These are phyloP conservation scores for Candida broadrunensis DNA, from an alignment of 805 yeast species.

Conservation along the genomic window DNA sequence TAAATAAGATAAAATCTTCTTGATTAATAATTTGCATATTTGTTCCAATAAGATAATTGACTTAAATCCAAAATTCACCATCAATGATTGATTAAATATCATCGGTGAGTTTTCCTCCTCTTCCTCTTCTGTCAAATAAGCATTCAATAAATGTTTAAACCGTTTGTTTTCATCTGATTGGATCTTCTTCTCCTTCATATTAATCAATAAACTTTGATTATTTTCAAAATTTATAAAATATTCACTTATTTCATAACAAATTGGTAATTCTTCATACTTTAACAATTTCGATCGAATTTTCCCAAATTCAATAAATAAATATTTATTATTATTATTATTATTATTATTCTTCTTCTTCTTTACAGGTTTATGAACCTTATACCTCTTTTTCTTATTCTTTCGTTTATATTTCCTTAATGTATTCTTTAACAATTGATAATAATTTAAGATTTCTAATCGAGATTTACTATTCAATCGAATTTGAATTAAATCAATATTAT, in stretches of 20 bases:
- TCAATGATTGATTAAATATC: not conserved
- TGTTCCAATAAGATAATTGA: conserved; percentile 18
- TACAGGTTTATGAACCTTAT: too few relatives aligned
- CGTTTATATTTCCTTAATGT: conserved; percentile 23
- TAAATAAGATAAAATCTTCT: conserved; percentile 6
- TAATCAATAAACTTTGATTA: conserved; percentile 23
- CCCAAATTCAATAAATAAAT: too few relatives aligned
- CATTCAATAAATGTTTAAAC: not conserved
- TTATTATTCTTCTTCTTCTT: not conserved
- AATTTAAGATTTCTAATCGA: conserved; percentile 40
- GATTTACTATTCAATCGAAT: conserved; percentile 40
- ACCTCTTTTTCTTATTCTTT: not conserved
- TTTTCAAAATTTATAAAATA: conserved; percentile 45
- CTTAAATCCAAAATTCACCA: not conserved
- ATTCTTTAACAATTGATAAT: conserved; percentile 36
- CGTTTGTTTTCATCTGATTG: conserved; percentile 8
- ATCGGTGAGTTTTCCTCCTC: not conserved
- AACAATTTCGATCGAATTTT: conserved; percentile 14
- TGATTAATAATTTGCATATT: conserved; percentile 11
- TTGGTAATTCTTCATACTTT: conserved; percentile 46
- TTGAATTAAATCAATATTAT: conserved; percentile 39
- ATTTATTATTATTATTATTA: not conserved
- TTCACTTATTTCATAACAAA: conserved; percentile 50
- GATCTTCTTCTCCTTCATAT: conserved; percentile 15
- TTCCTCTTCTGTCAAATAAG: not conserved